Percentiles rank a stretch among this genome's conserved stretches.
phyloP scores from a whole-genome alignment of 306 rosid genomes.

The Leucaena leucocephala region DNA sequence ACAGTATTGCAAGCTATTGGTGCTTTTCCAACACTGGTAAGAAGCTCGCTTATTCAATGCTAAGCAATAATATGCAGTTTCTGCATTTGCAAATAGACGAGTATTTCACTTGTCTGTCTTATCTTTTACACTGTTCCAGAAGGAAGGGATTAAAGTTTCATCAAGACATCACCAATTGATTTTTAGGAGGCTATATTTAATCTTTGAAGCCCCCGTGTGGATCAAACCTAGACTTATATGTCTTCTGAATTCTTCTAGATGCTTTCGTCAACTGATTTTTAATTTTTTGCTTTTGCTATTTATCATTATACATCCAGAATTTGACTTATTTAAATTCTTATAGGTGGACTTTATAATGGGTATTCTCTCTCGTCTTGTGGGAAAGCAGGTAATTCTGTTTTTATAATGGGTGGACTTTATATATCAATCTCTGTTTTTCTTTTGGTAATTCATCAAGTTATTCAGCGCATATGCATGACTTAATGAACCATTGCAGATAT shows the following conservation, averaged over 20 bases:
- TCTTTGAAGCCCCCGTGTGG: not conserved
- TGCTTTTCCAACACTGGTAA: slow-evolving; percentile 89
- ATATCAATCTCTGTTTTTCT: not conserved
- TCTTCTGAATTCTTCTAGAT: slow-evolving; percentile 17
- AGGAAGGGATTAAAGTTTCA: slow-evolving; percentile 10
- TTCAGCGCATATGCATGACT: slow-evolving; percentile 30
- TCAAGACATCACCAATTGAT: not conserved
- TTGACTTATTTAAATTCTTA: slow-evolving; percentile 33
- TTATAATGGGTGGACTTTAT: not conserved
- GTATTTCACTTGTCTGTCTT: not conserved
- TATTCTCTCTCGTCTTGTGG: slow-evolving; percentile 89
- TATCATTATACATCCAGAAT: slow-evolving; percentile 14
- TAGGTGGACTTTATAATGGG: slow-evolving; percentile 93
- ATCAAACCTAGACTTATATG: slow-evolving; percentile 12
- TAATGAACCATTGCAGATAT: slow-evolving; percentile 61
- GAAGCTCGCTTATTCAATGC: slow-evolving; percentile 37
- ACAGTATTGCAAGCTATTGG: slow-evolving; percentile 95
- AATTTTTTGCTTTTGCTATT: not conserved
- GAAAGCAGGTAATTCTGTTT: slow-evolving; percentile 72
- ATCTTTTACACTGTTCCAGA: slow-evolving; percentile 22
- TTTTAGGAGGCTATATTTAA: not conserved
- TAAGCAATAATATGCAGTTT: slow-evolving; percentile 16
- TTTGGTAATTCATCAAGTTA: slow-evolving; percentile 29
- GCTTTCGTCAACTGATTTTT: slow-evolving; percentile 21
- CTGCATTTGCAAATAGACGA: not conserved